Percentiles rank a stretch among this genome's conserved stretches.
Conservation (phyloP, 768 basidiomycete genomes). For the Russula brevipes region DNA sequence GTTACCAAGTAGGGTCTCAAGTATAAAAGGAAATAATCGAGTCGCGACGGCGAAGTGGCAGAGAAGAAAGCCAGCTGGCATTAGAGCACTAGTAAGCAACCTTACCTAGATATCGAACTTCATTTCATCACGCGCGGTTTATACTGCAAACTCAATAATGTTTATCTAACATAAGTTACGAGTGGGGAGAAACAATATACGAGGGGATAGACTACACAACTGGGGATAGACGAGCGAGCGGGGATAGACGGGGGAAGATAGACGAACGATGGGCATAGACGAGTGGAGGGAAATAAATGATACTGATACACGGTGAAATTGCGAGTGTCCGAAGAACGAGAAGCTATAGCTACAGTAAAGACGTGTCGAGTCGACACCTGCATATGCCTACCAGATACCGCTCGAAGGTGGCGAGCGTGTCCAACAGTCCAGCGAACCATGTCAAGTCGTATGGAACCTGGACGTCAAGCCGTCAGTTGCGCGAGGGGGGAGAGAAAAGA, state of each 20-base stretch:
- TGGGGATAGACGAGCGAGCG: background rate
- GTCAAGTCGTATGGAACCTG: constrained; percentile 55
- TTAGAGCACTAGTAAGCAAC: too few species aligned
- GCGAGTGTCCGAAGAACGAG: background rate
- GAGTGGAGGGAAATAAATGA: background rate
- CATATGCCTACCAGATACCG: background rate
- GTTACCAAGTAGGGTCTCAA: too few species aligned
- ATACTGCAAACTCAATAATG: too few species aligned
- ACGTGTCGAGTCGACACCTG: background rate
- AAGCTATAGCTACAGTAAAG: background rate
- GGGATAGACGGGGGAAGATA: constrained; percentile 20
- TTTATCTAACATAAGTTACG: too few species aligned
- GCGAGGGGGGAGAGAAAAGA: background rate
- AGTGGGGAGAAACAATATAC: background rate
- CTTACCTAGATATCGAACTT: too few species aligned
- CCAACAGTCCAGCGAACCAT: background rate
- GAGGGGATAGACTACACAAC: background rate
- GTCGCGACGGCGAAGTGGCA: too few species aligned
- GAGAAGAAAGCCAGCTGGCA: too few species aligned
- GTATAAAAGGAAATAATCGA: too few species aligned
- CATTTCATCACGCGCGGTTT: too few species aligned
- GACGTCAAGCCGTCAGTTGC: constrained; percentile 35
- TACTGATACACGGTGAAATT: background rate
- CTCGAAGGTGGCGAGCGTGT: background rate
- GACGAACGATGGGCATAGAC: background rate